Evolutionary conservation across 192 early-diverging fungal genomes (phyloP).

Genomic region (Chytriomyces hyalinus): DNA sequence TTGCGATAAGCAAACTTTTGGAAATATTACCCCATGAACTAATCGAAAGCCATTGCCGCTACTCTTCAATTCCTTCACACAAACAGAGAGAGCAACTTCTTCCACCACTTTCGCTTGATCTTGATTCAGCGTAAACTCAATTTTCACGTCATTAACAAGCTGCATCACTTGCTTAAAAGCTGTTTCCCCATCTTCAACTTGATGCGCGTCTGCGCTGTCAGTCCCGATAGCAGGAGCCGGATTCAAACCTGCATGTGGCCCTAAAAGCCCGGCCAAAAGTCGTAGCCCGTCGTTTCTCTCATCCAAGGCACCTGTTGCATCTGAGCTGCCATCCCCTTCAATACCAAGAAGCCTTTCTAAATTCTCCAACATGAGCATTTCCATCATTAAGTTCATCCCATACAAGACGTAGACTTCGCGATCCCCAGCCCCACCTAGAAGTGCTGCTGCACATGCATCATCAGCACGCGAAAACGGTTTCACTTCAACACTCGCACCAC

Average conservation of each 20-base stretch:
- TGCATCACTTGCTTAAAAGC: conserved; percentile 5
- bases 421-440: background rate
- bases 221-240: too few relatives aligned
- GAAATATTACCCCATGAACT: conserved; percentile 41
- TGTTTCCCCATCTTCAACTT: background rate
- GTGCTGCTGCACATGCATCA: background rate
- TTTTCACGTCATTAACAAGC: conserved; percentile 26
- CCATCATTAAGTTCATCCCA: conserved; percentile 26
- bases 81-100: conserved; percentile 4
- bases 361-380: conserved; percentile 21
- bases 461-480: background rate
- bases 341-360: background rate
- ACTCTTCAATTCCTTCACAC: background rate
- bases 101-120: conserved; percentile 41
- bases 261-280: too few relatives aligned
- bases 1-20: background rate
- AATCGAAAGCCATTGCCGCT: conserved; percentile 14
- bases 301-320: too few relatives aligned
- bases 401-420: background rate
- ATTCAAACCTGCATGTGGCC: too few relatives aligned
- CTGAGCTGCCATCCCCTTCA: background rate
- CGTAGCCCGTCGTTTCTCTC: too few relatives aligned
- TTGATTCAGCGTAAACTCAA: conserved; percentile 41
- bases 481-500: conserved; percentile 25
- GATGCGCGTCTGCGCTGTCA: too few relatives aligned